Percentiles rank a stretch among this genome's conserved stretches.
phyloP scores from a whole-genome alignment of 768 basidiomycete genomes.

The Tylopilus sp. region DNA sequence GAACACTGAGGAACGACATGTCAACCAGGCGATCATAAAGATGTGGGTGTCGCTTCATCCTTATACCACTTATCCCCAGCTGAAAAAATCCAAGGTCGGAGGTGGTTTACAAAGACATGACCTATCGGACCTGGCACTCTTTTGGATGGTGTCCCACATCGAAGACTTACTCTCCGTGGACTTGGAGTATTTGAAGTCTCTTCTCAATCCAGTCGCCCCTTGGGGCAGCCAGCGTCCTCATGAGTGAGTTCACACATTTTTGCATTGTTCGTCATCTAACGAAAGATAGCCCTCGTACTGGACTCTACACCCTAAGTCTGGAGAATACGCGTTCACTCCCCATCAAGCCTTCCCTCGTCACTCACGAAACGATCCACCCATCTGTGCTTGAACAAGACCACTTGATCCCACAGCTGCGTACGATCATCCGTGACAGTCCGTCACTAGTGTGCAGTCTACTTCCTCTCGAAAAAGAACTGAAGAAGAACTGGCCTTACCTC shows the following conservation, averaged over 20 bases:
- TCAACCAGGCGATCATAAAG: constrained; percentile 28
- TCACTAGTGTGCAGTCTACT: constrained; percentile 42
- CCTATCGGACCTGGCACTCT: constrained; percentile 58
- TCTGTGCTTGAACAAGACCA: constrained; percentile 50
- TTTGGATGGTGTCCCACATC: constrained; percentile 64
- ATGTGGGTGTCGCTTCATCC: constrained; percentile 6
- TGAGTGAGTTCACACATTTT: constrained; percentile 41
- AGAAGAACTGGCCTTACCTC: constrained; percentile 45
- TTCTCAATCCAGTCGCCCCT: constrained; percentile 47
- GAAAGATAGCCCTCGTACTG: constrained; percentile 44
- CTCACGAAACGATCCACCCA: constrained; percentile 59
- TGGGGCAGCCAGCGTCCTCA: constrained; percentile 67
- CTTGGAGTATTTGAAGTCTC: constrained; percentile 45
- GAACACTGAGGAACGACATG: constrained; percentile 5
- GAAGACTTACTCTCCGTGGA: constrained; percentile 56
- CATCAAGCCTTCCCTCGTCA: constrained; percentile 38
- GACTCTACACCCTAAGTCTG: constrained; percentile 50
- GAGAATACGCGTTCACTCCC: constrained; percentile 49
- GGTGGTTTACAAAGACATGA: constrained; percentile 70
- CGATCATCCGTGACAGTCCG: constrained; percentile 40
- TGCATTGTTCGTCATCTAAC: not conserved
- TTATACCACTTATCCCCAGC: not conserved
- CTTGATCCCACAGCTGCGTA: constrained; percentile 33
- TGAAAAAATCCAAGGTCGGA: constrained; percentile 45
- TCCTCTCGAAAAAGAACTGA: constrained; percentile 51